Percentiles rank a stretch among this genome's conserved stretches.
These are phyloP conservation scores for Colletotrichum noveboracense DNA, from an alignment of 2,329 filamentous ascomycete species.

Conservation along the genomic window DNA sequence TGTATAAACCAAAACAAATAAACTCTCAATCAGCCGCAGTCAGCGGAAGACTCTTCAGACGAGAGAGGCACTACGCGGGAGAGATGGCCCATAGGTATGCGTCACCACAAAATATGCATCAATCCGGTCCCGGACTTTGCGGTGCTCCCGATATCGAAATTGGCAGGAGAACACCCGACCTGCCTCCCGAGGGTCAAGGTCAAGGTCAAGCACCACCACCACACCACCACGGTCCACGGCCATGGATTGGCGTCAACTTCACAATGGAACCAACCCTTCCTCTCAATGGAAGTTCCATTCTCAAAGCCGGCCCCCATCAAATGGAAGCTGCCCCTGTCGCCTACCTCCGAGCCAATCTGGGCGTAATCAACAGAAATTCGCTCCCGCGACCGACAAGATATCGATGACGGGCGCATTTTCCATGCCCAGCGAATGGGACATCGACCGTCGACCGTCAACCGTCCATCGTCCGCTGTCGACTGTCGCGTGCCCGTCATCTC, in stretches of 20 bases:
- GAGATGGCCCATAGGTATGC: background rate
- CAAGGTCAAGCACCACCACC: background rate
- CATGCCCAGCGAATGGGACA: background rate
- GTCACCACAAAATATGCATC: background rate
- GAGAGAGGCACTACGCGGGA: background rate
- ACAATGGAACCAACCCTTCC: background rate
- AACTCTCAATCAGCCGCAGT: background rate
- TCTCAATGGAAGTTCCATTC: background rate
- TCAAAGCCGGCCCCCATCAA: background rate
- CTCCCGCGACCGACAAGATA: background rate
- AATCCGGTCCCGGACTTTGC: background rate
- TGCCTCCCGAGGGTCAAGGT: background rate
- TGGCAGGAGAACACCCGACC: background rate
- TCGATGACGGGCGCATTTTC: constrained; percentile 6
- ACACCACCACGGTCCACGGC: background rate
- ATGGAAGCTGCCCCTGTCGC: background rate
- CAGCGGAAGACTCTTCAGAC: background rate
- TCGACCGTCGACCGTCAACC: background rate
- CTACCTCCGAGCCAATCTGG: background rate
- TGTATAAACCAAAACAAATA: background rate
- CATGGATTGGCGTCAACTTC: background rate
- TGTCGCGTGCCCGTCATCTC: constrained; percentile 5
- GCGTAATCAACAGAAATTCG: background rate
- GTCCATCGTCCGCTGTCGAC: background rate
- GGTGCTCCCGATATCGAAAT: background rate